These are phyloP conservation scores for Mycena polygramma DNA, from an alignment of 768 basidiomycete genomes.

Conservation along the genomic window DNA sequence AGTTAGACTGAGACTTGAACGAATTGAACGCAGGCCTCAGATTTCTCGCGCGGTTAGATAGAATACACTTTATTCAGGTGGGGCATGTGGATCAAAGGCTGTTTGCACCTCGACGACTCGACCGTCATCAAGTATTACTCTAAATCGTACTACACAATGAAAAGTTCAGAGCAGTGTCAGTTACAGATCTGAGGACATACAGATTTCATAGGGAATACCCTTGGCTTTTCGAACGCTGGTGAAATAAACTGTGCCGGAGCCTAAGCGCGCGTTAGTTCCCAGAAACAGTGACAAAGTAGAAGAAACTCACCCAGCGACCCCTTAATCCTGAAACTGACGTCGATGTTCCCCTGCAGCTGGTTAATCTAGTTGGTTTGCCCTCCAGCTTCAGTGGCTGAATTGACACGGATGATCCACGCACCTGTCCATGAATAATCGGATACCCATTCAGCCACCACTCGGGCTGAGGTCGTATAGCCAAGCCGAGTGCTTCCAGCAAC, in stretches of 20 bases:
- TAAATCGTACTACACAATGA: constrained; percentile 67
- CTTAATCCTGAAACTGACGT: constrained; percentile 81
- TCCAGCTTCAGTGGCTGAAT: neutral
- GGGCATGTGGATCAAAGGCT: neutral
- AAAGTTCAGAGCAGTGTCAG: constrained; percentile 11
- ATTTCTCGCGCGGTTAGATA: no score
- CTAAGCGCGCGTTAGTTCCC: constrained; percentile 47
- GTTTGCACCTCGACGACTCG: constrained; percentile 50
- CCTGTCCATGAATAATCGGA: constrained; percentile 77
- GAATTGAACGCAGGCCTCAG: no score
- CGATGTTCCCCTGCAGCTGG: constrained; percentile 81
- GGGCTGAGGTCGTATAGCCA: constrained; percentile 73
- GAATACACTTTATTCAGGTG: constrained; percentile 15
- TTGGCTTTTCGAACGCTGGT: constrained; percentile 86
- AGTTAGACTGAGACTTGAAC: no score
- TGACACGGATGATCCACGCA: constrained; percentile 50
- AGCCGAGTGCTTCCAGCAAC: constrained; percentile 69
- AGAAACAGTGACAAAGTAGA: neutral
- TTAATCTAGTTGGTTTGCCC: constrained; percentile 64
- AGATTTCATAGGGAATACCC: constrained; percentile 74
- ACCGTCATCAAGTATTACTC: constrained; percentile 75
- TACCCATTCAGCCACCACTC: constrained; percentile 85
- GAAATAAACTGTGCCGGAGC: constrained; percentile 84
- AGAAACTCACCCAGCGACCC: constrained; percentile 71
- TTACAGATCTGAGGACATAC: constrained; percentile 56